Conservation (phyloP, 192 early-diverging fungal species). For the Funneliformis geosporum region DNA sequence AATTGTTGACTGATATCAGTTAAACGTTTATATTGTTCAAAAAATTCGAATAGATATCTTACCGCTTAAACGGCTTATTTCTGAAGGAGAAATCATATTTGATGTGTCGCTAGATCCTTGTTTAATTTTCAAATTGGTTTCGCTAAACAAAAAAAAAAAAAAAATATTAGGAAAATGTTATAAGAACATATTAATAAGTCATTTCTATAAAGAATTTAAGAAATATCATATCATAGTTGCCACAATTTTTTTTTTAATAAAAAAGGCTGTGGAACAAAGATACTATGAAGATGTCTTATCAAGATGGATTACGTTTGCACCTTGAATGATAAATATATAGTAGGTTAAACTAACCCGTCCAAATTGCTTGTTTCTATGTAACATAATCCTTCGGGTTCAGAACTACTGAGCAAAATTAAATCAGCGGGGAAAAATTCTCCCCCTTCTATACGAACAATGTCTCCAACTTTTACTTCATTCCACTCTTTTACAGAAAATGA, state of each 20-base stretch:
- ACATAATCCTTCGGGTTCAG: constrained; percentile 93
- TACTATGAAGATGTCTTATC: neutral
- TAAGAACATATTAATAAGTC: neutral
- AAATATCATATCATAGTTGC: neutral
- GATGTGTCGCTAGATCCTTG: constrained; percentile 89
- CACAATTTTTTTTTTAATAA: neutral
- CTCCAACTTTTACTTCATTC: constrained; percentile 84
- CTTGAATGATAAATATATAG: constrained; percentile 1
- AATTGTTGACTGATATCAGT: neutral
- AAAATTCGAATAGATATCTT: neutral
- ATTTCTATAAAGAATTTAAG: neutral
- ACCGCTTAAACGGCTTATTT: constrained; percentile 49
- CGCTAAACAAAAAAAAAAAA: constrained; percentile 51
- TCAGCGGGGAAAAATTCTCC: constrained; percentile 91
- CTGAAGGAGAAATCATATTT: constrained; percentile 66
- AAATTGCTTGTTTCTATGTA: constrained; percentile 99
- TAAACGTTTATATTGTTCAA: neutral
- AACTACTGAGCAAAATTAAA: constrained; percentile 84
- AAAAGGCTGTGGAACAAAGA: neutral
- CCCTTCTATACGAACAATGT: constrained; percentile 89
- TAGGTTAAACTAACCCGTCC: constrained; percentile 69
- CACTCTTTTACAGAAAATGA: constrained; percentile 79
- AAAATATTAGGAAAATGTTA: constrained; percentile 7
- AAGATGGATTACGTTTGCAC: constrained; percentile 8
- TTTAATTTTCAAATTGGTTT: constrained; percentile 97